A percentile compares a stretch with the other conserved stretches of the same genome.
phyloP scores from a whole-genome alignment of 176 grass and related monocot species.

The Melocanna baccifera region DNA sequence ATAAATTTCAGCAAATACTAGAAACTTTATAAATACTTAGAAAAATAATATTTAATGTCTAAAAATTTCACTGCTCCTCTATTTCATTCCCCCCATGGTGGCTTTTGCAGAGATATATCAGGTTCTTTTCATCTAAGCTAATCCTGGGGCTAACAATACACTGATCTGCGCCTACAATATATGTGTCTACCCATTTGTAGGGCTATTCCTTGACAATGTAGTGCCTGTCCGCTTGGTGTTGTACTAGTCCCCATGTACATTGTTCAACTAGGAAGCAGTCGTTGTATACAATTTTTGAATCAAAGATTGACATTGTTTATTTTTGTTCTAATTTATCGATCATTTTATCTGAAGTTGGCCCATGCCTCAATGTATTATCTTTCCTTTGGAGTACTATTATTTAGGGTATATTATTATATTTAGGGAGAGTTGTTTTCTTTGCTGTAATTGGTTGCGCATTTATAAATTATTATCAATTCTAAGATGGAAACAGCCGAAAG shows the following conservation, averaged over 20 bases:
- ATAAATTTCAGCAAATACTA: too few species aligned
- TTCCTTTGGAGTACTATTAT: neutral
- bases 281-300: slow-evolving; percentile 27
- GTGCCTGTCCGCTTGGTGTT: slow-evolving; percentile 4
- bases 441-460: neutral
- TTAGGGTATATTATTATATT: neutral
- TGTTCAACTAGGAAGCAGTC: slow-evolving; percentile 14
- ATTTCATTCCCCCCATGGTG: slow-evolving; percentile 18
- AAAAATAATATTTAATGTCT: too few species aligned
- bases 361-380: neutral
- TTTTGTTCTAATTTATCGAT: neutral
- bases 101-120: slow-evolving; percentile 19
- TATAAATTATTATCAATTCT: neutral
- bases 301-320: neutral
- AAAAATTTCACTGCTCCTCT: too few species aligned
- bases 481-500: neutral
- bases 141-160: slow-evolving; percentile 45
- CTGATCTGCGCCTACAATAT: neutral
- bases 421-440: neutral
- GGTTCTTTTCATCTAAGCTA: slow-evolving; percentile 31
- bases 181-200: slow-evolving; percentile 29
- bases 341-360: neutral
- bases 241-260: slow-evolving; percentile 39
- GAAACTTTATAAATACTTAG: too few species aligned
- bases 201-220: neutral